These are phyloP conservation scores for Leccinum incarnatum DNA, from an alignment of 768 basidiomycete genomes.

Conservation along the genomic window DNA sequence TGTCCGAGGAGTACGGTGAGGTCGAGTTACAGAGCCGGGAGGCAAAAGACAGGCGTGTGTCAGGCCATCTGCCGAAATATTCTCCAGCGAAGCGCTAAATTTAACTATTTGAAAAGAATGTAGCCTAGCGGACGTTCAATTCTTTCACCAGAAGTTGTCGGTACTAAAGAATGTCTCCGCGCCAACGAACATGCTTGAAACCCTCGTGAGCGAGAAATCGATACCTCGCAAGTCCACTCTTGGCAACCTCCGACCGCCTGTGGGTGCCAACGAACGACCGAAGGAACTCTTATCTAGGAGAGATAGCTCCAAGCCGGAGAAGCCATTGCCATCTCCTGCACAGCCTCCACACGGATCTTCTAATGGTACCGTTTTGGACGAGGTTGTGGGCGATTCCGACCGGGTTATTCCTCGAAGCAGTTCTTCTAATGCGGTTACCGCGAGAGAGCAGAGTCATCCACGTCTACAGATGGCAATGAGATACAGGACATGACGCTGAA, in stretches of 20 bases:
- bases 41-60: slow-evolving; percentile 75
- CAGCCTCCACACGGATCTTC: slow-evolving; percentile 19
- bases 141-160: slow-evolving; percentile 72
- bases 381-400: slow-evolving; percentile 15
- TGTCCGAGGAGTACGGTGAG: slow-evolving; percentile 81
- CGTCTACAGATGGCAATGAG: slow-evolving; percentile 7
- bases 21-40: slow-evolving; percentile 81
- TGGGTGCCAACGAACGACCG: slow-evolving; percentile 36
- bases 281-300: slow-evolving; percentile 35
- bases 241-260: slow-evolving; percentile 22
- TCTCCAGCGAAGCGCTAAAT: slow-evolving; percentile 7
- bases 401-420: slow-evolving; percentile 20
- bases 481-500: slow-evolving; percentile 1
- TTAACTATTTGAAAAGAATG: slow-evolving; percentile 49
- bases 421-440: slow-evolving; percentile 5
- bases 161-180: slow-evolving; percentile 69
- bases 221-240: slow-evolving; percentile 39
- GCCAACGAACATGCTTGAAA: slow-evolving; percentile 78
- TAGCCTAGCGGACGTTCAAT: slow-evolving; percentile 66
- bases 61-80: background rate
- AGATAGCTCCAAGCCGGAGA: slow-evolving; percentile 28
- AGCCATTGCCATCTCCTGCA: slow-evolving; percentile 25
- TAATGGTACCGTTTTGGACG: slow-evolving; percentile 13
- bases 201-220: slow-evolving; percentile 77
- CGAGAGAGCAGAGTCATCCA: slow-evolving; percentile 5